Percentiles rank a stretch among this genome's conserved stretches.
These are phyloP conservation scores for Pyricularia sp. DNA, from an alignment of 2,329 filamentous ascomycete genomes.

Conservation along the genomic window DNA sequence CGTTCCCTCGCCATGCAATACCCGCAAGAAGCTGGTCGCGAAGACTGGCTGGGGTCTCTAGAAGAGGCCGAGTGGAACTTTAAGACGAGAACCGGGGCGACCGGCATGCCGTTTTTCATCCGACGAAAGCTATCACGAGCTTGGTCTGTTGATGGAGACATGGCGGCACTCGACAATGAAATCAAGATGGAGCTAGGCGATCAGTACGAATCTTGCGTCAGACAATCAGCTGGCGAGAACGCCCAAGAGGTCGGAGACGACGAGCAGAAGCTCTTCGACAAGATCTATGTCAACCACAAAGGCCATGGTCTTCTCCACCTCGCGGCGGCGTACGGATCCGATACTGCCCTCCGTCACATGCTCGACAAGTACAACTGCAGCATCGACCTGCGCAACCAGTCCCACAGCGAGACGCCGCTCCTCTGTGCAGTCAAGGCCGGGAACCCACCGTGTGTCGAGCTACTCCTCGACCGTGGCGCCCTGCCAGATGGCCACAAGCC, in stretches of 20 bases:
- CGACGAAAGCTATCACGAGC: slow-evolving; percentile 5
- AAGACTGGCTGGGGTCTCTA: slow-evolving; percentile 3
- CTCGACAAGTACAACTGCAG: slow-evolving; percentile 8
- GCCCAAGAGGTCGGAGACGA: neutral
- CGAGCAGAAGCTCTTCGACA: slow-evolving; percentile 7
- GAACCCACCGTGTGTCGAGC: slow-evolving; percentile 5
- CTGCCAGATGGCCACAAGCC: slow-evolving; percentile 9
- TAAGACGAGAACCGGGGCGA: slow-evolving; percentile 4
- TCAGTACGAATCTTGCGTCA: slow-evolving; percentile 7
- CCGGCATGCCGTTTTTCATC: slow-evolving; percentile 9
- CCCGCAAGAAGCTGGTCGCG: neutral
- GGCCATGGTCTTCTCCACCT: slow-evolving; percentile 10
- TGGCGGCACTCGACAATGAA: slow-evolving; percentile 6
- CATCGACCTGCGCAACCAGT: slow-evolving; percentile 9
- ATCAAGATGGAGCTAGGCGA: slow-evolving; percentile 7
- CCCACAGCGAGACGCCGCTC: slow-evolving; percentile 9
- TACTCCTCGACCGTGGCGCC: slow-evolving; percentile 9
- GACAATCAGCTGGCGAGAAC: neutral
- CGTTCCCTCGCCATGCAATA: slow-evolving; percentile 1
- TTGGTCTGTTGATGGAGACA: slow-evolving; percentile 6
- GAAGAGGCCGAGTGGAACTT: slow-evolving; percentile 2
- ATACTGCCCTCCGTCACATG: slow-evolving; percentile 6
- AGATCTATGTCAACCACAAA: slow-evolving; percentile 10
- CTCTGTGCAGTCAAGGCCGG: slow-evolving; percentile 8
- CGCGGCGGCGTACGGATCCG: slow-evolving; percentile 6